These are phyloP conservation scores for Serendipita sp. DNA, from an alignment of 768 basidiomycete genomes.

Conservation along the genomic window DNA sequence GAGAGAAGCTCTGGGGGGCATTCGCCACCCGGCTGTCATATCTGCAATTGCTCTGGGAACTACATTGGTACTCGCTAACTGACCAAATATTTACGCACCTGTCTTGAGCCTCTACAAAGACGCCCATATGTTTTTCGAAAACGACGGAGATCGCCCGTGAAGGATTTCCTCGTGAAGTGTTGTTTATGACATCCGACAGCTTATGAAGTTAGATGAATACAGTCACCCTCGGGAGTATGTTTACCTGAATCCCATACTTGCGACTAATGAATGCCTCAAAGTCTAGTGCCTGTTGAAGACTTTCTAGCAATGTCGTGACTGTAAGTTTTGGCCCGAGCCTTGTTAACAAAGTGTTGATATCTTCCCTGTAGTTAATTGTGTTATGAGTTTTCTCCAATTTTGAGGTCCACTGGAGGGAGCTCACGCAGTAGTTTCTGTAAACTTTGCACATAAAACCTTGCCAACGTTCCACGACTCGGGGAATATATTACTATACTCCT, in stretches of 20 bases:
- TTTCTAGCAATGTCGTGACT: constrained; percentile 69
- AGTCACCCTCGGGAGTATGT: constrained; percentile 10
- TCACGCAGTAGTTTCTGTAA: constrained; percentile 81
- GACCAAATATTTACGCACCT: constrained; percentile 33
- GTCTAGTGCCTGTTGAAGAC: constrained; percentile 70
- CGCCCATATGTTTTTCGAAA: constrained; percentile 81
- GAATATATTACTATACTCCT: constrained; percentile 71
- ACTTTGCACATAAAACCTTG: constrained; percentile 66
- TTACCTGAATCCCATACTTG: constrained; percentile 66
- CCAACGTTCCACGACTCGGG: constrained; percentile 76
- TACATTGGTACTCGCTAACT: background rate
- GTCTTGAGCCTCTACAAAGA: constrained; percentile 95
- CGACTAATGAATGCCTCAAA: constrained; percentile 71
- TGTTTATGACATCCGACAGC: background rate
- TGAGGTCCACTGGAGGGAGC: constrained; percentile 6
- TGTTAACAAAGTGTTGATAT: constrained; percentile 62
- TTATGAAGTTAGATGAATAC: background rate
- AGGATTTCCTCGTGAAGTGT: background rate
- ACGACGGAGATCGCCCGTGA: constrained; percentile 48
- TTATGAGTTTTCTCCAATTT: background rate
- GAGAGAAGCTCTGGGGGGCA: constrained; percentile 45
- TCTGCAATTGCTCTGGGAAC: constrained; percentile 59
- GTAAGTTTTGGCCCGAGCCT: constrained; percentile 59
- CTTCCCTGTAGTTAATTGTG: constrained; percentile 39
- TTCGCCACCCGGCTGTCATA: constrained; percentile 75